These are phyloP conservation scores for Globisporangium cylindrosporum DNA, from an alignment of 352 stramenopile species.

Conservation along the genomic window DNA sequence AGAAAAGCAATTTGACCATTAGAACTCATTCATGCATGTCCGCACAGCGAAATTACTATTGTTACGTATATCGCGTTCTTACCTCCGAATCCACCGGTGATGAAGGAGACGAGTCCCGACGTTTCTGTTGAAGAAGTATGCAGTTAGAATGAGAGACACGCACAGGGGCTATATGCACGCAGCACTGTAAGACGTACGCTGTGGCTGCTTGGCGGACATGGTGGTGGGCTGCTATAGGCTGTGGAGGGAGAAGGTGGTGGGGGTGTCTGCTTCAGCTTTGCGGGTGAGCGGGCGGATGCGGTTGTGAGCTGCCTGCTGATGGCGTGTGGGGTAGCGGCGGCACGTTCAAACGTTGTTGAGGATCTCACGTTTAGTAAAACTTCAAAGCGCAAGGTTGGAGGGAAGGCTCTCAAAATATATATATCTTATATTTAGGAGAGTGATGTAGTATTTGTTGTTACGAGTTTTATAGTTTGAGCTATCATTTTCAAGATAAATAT, in stretches of 20 bases:
- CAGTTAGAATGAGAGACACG: neutral
- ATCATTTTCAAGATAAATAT: too few species aligned
- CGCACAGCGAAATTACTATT: neutral
- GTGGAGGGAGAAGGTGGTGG: slow-evolving; percentile 5
- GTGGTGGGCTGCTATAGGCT: slow-evolving; percentile 9
- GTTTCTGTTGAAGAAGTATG: slow-evolving; percentile 33
- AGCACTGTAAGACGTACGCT: slow-evolving; percentile 9
- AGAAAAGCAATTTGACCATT: neutral
- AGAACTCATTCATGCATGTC: neutral
- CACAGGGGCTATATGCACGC: neutral
- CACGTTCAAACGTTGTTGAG: slow-evolving; percentile 32
- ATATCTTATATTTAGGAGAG: neutral
- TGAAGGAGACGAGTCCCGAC: slow-evolving; percentile 91
- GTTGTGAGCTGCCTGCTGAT: slow-evolving; percentile 5
- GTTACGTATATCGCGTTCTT: slow-evolving; percentile 12
- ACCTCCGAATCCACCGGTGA: slow-evolving; percentile 93
- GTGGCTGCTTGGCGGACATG: slow-evolving; percentile 39
- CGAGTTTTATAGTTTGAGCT: too few species aligned
- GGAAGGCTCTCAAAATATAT: neutral
- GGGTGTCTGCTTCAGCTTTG: slow-evolving; percentile 17
- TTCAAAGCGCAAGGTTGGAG: slow-evolving; percentile 4
- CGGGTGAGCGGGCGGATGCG: slow-evolving; percentile 7
- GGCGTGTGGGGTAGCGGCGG: neutral
- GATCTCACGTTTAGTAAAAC: slow-evolving; percentile 40
- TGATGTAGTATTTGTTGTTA: too few species aligned